Percentiles rank a stretch among this genome's conserved stretches.
These are phyloP conservation scores for Lentinula guzmanii DNA, from an alignment of 768 basidiomycete species.

Conservation along the genomic window DNA sequence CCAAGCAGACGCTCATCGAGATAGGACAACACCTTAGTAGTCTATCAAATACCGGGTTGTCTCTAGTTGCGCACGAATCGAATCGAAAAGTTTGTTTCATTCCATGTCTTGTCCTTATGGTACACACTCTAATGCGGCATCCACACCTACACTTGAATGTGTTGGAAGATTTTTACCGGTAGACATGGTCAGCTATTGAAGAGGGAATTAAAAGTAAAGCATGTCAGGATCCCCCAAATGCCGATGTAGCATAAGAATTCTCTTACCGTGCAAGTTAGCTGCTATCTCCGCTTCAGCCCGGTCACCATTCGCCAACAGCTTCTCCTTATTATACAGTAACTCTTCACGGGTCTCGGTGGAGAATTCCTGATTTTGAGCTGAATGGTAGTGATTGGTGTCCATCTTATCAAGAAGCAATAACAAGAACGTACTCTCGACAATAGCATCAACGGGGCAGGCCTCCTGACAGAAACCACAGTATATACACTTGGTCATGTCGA, in stretches of 20 bases:
- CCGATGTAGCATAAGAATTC: slow-evolving; percentile 29
- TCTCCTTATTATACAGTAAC: slow-evolving; percentile 98
- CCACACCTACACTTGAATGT: not conserved
- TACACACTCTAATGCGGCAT: not conserved
- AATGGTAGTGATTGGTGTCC: slow-evolving; percentile 1
- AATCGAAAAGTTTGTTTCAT: not conserved
- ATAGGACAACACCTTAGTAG: too few relatives aligned
- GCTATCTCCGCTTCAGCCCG: slow-evolving; percentile 96
- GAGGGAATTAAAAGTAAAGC: slow-evolving; percentile 17
- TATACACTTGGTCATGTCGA: slow-evolving; percentile 99
- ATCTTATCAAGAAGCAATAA: not conserved
- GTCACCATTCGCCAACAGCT: slow-evolving; percentile 93
- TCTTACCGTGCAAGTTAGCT: slow-evolving; percentile 64
- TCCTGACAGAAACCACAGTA: slow-evolving; percentile 99
- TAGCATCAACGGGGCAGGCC: slow-evolving; percentile 98
- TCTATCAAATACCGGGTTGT: too few relatives aligned
- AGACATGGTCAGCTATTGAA: slow-evolving; percentile 74
- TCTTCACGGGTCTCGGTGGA: slow-evolving; percentile 98
- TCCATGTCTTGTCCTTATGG: not conserved
- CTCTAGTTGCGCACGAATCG: too few relatives aligned
- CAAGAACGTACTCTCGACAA: slow-evolving; percentile 84
- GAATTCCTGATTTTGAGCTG: slow-evolving; percentile 97
- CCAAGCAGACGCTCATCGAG: too few relatives aligned
- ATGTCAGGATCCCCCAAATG: not conserved
- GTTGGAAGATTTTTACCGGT: slow-evolving; percentile 45